Conservation (phyloP, 345 rosid genomes). For the Eucalyptus pauciflora region DNA sequence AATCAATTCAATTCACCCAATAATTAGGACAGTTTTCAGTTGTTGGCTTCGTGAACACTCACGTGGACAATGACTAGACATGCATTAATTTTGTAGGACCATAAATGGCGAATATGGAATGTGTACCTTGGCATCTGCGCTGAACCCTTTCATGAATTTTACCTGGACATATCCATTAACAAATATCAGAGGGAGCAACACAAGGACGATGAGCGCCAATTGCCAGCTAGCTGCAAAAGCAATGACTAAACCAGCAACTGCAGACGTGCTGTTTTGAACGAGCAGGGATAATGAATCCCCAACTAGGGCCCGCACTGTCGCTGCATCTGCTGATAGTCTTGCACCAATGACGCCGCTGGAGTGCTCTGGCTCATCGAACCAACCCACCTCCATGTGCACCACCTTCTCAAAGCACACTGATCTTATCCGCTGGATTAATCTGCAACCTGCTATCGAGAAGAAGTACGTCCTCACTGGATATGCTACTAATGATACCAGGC, state of each 20-base stretch:
- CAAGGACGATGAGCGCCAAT: constrained; percentile 49
- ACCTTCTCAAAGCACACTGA: constrained; percentile 77
- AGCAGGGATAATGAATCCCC: constrained; percentile 70
- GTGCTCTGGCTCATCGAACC: constrained; percentile 74
- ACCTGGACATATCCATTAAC: constrained; percentile 46
- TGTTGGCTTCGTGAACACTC: background rate
- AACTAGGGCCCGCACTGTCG: constrained; percentile 54
- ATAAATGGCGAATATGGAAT: background rate
- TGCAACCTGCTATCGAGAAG: constrained; percentile 66
- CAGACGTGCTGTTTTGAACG: constrained; percentile 59
- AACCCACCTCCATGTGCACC: constrained; percentile 73
- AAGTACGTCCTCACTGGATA: constrained; percentile 40
- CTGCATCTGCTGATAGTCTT: constrained; percentile 79
- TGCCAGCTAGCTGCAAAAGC: constrained; percentile 71
- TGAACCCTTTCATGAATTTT: constrained; percentile 71
- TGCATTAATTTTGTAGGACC: background rate
- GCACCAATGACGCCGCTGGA: constrained; percentile 84
- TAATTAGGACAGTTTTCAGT: background rate
- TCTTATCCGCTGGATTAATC: constrained; percentile 52
- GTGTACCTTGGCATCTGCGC: constrained; percentile 69
- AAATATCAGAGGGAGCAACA: constrained; percentile 51
- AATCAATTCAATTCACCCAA: background rate
- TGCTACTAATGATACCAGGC: constrained; percentile 37
- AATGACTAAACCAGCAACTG: constrained; percentile 51
- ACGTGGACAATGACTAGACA: background rate